phyloP scores from a whole-genome alignment of 768 basidiomycete genomes.

The Artomyces pyxidatus region DNA sequence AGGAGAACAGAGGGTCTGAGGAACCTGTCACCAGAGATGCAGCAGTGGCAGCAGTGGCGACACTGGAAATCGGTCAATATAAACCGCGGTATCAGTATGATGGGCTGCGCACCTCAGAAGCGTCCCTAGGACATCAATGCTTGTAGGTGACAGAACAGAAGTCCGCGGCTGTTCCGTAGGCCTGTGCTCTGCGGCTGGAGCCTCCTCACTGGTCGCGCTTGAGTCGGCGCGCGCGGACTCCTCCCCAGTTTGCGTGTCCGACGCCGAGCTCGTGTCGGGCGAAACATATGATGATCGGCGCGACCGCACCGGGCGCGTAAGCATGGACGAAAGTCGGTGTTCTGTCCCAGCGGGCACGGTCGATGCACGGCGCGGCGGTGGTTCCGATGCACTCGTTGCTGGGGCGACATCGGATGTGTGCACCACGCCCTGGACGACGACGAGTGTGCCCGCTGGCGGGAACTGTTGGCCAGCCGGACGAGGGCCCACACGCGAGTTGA shows the following conservation, averaged over 20 bases:
- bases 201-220: constrained; percentile 1
- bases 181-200: background rate
- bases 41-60: constrained; percentile 88
- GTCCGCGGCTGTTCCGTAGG: constrained; percentile 11
- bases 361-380: constrained; percentile 4
- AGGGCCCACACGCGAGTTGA: constrained; percentile 17
- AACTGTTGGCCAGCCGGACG: constrained; percentile 47
- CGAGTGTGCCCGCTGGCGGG: constrained; percentile 69
- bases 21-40: constrained; percentile 75
- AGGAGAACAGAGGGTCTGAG: constrained; percentile 54
- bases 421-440: constrained; percentile 78
- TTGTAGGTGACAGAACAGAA: constrained; percentile 49
- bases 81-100: background rate
- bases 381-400: constrained; percentile 10
- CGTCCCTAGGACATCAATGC: constrained; percentile 80
- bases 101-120: constrained; percentile 53
- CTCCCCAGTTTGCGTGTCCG: constrained; percentile 6
- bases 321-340: constrained; percentile 5
- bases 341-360: constrained; percentile 9
- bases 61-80: constrained; percentile 33
- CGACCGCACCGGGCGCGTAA: constrained; percentile 11
- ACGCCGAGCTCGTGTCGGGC: constrained; percentile 4
- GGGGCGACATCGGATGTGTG: constrained; percentile 61
- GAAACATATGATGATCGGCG: constrained; percentile 14
- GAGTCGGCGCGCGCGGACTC: constrained; percentile 3